Percentiles rank a stretch among this genome's conserved stretches.
Evolutionary conservation across 345 rosid genomes (phyloP).

Genomic region (Syzygium aqueum): DNA sequence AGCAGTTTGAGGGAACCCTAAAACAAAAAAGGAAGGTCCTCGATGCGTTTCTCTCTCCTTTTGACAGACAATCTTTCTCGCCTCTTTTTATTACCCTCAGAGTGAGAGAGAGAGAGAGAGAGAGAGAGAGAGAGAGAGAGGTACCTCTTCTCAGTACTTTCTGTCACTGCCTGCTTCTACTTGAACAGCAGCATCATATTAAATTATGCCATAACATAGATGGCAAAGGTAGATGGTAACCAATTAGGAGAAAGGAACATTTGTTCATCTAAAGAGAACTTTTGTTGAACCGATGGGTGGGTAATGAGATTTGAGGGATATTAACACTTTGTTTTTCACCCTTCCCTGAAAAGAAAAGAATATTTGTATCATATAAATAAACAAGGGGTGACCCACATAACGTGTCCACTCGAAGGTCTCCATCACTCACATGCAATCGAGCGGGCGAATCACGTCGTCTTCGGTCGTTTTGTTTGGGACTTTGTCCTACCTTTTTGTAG

Average conservation of each 20-base stretch:
- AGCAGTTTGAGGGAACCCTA: background rate
- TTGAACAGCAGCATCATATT: background rate
- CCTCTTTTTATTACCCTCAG: background rate
- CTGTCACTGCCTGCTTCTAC: background rate
- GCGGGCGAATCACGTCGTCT: slow-evolving; percentile 14
- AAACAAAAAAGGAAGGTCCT: background rate
- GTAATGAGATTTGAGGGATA: background rate
- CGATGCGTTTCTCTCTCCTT: background rate
- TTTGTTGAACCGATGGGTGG: background rate
- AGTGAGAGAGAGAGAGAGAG: too few species aligned
- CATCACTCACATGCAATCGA: slow-evolving; percentile 26
- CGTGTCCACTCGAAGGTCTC: slow-evolving; percentile 14
- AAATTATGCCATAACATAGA: background rate
- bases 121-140: background rate
- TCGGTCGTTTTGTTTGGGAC: background rate
- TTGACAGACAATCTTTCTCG: background rate
- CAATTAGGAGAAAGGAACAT: background rate
- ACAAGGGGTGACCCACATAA: background rate
- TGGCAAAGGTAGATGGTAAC: background rate
- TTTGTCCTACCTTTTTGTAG: slow-evolving; percentile 1
- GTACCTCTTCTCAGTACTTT: background rate
- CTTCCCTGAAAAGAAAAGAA: background rate
- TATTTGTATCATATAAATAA: background rate
- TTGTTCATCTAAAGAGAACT: background rate
- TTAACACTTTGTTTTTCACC: background rate